Evolutionary conservation across 202 grass and related monocot species (phyloP).

Genomic region (Carex sylvatica): DNA sequence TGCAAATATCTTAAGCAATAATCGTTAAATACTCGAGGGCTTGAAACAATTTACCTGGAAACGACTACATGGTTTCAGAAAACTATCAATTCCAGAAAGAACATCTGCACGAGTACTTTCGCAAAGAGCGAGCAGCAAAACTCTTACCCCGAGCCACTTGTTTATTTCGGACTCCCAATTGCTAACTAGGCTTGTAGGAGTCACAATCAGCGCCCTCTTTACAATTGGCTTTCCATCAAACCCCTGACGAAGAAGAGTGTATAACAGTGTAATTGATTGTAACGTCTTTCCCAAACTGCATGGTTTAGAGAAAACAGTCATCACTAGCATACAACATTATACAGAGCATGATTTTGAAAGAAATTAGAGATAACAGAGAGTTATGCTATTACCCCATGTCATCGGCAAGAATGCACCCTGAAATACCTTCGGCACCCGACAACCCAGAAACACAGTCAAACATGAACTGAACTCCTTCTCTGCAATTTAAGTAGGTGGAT

Average conservation of each 20-base stretch:
- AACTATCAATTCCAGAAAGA: constrained; percentile 85
- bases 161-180: constrained; percentile 96
- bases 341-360: constrained; percentile 14
- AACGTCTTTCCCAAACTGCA: constrained; percentile 93
- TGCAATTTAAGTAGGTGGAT: constrained; percentile 35
- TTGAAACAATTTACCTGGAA: constrained; percentile 60
- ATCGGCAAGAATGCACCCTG: constrained; percentile 97
- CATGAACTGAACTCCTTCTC: constrained; percentile 99
- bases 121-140: constrained; percentile 76
- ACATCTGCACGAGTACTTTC: constrained; percentile 92
- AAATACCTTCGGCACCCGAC: constrained; percentile 72
- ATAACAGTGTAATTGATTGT: constrained; percentile 88
- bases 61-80: constrained; percentile 64
- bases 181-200: constrained; percentile 92
- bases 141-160: constrained; percentile 83
- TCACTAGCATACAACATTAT: background rate
- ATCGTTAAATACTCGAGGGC: background rate
- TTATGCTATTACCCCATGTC: constrained; percentile 87
- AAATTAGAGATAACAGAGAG: constrained; percentile 23
- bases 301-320: constrained; percentile 23
- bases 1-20: background rate
- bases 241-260: constrained; percentile 81
- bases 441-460: constrained; percentile 96
- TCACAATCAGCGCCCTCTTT: constrained; percentile 78
- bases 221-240: constrained; percentile 96